Base-by-base conservation (phyloP, 345 rosid species). In the Draba incana region DNA sequence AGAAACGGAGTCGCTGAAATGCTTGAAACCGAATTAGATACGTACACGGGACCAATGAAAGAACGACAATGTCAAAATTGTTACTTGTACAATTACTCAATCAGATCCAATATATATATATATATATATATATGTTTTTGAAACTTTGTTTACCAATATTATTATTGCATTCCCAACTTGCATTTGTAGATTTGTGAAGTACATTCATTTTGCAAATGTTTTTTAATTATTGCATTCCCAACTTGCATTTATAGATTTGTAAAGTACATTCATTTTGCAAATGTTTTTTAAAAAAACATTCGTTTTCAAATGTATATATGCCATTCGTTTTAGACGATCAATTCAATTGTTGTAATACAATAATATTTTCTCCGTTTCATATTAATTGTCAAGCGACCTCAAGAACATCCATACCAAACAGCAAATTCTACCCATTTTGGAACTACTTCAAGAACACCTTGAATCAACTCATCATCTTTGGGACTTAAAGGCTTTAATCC, bases 91-190 rank as follows among this genome's bases (percentile, higher is more conserved):
- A 20, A 20, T 20, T 20, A 20, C 20, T 20, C 20, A 20, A 20
- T 20, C 20, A 20, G 20, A 20, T 20, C 20, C 20, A 20, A 20
- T 20, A 1, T 20, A 20, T 20, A 20, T 20, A n/a, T n/a, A n/a
- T n/a, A n/a, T n/a, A n/a, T 20, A 20, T 20, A 20, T 64, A 43
- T 66, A 52, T 5, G 59, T 23, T 13, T 69, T 69, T 57, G 39
- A 50, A 39, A 58, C 16, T 69, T 57, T 20, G 20, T 20, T 20
- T n/a, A 47, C 41, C 50, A 47, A 58, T 45, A 0, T 37, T 37
- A 27, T 69, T 27, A 58, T 48, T 68, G 57, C 58, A 57, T 69
- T 59, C 4, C 15, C 66, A 59, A 69, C 66, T 57, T 58, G 66
- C 33, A 49, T n/a, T 59, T 27, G 23, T 69, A 45, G n/a, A 47